Percentiles rank a stretch among this genome's conserved stretches.
Evolutionary conservation across 2,329 filamentous ascomycete genomes (phyloP).

Genomic region (Lachnellula hyalina): DNA sequence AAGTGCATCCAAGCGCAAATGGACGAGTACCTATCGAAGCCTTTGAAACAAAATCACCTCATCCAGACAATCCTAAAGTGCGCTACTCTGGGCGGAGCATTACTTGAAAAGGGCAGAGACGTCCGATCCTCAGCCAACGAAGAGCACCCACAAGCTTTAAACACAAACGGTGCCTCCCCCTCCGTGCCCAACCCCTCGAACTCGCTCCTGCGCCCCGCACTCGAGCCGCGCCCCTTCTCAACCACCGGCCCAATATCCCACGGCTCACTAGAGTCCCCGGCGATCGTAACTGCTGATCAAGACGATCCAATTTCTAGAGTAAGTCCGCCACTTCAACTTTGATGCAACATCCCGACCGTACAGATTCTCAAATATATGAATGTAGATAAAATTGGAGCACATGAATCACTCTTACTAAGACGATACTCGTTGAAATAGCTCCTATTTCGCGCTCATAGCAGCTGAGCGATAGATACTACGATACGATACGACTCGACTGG

Average conservation of each 20-base stretch:
- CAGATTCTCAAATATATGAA: not conserved
- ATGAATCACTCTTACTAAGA: slow-evolving; percentile 14
- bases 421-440: slow-evolving; percentile 20
- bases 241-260: slow-evolving; percentile 54
- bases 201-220: slow-evolving; percentile 40
- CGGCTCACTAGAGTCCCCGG: slow-evolving; percentile 57
- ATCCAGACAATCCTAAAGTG: slow-evolving; percentile 98
- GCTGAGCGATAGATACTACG: slow-evolving; percentile 13
- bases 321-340: slow-evolving; percentile 13
- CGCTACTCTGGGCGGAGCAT: slow-evolving; percentile 79
- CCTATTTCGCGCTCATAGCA: slow-evolving; percentile 32
- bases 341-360: not conserved
- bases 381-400: too few relatives aligned
- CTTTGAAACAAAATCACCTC: slow-evolving; percentile 91
- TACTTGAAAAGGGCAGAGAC: slow-evolving; percentile 72
- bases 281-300: slow-evolving; percentile 53
- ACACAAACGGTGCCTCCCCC: slow-evolving; percentile 14
- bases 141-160: slow-evolving; percentile 18
- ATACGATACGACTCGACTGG: not conserved
- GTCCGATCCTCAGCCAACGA: slow-evolving; percentile 35
- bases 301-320: slow-evolving; percentile 43
- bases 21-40: slow-evolving; percentile 98
- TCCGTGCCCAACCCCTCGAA: slow-evolving; percentile 15
- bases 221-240: slow-evolving; percentile 63
- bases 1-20: slow-evolving; percentile 98